Conservation (phyloP, 2,329 filamentous ascomycete genomes). For the Metarhizium rileyi region DNA sequence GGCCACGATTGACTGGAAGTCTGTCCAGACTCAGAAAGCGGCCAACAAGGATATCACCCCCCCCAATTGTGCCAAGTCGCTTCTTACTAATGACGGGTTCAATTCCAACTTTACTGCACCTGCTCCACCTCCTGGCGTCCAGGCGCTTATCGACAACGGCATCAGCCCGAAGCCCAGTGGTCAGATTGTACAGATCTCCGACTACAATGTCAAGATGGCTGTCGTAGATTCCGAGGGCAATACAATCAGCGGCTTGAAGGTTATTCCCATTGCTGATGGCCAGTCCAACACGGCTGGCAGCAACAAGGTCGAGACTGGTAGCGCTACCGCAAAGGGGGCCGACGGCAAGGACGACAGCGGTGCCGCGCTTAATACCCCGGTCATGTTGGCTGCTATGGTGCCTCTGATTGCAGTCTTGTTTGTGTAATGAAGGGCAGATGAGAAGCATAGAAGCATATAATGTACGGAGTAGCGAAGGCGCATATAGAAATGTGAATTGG, state of each 20-base stretch:
- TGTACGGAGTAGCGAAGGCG: neutral
- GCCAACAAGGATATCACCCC: conserved; percentile 38
- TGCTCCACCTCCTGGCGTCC: conserved; percentile 53
- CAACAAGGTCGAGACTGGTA: conserved; percentile 28
- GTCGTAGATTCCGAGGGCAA: conserved; percentile 33
- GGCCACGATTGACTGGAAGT: conserved; percentile 60
- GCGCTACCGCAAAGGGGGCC: conserved; percentile 5
- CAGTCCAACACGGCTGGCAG: conserved; percentile 36
- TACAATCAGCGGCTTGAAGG: conserved; percentile 34
- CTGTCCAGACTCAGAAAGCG: conserved; percentile 54
- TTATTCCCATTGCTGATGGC: conserved; percentile 34
- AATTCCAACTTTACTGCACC: conserved; percentile 73
- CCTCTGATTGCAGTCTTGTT: conserved; percentile 26
- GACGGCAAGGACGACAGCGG: conserved; percentile 14
- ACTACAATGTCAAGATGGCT: conserved; percentile 45
- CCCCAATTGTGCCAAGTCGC: conserved; percentile 52
- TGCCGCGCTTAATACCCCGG: conserved; percentile 19
- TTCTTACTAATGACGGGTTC: conserved; percentile 63
- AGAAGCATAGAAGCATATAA: too few species aligned
- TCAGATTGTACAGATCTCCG: conserved; percentile 58
- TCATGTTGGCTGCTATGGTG: conserved; percentile 23
- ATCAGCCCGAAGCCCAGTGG: conserved; percentile 54
- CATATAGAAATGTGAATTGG: neutral
- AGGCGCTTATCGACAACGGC: conserved; percentile 67
- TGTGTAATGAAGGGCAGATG: conserved; percentile 14